Base-by-base conservation (phyloP, 1,284 basidiomycete genomes). In the Irpex rosettiformis region DNA sequence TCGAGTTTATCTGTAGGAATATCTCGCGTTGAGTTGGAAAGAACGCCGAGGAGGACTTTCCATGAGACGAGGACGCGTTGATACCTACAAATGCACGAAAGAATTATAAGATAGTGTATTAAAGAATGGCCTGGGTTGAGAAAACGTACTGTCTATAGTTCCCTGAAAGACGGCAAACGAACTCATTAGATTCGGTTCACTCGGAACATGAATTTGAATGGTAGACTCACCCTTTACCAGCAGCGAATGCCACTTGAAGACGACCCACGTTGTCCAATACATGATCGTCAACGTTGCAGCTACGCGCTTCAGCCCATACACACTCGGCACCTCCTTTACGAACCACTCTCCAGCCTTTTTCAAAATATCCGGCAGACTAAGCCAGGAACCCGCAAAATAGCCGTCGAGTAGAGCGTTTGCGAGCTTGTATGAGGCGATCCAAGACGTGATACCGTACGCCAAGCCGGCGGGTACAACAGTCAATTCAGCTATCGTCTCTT, bases 401-500 rank as follows among this genome's bases (percentile, higher is more conserved):
- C 48, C 48, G 27, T n/a, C 18, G 13, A 16, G 18, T n/a, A 48
- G 48, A 40, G 16, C 53, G 48, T 54, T 56, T 43, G 59, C 59
- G 45, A 68, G 52, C 2, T 56, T 56, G 8, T 47, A 54, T 8
- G 37, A 37, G 29, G 43, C 28, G 21, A 54, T 24, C 7, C 24
- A 52, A 2, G 57, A 45, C 4, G 52, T 54, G 6, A 70, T 63
- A 86, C 70, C 56, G 84, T 78, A 61, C 86, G 81, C 62, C 42
- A 95, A 67, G 24, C 96, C 73, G 1, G 92, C 91, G 62, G 93
- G 85, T n/a, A 91, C 84, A 30, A 94, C 84, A 75, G 96, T 96
- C 75, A 88, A 94, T 76, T 95, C 92, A 28, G 94, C 94, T 71
- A 91, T 88, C 5, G 91, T 89, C 72, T 96, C 94, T 68, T 92